Conservation (phyloP, 1,284 basidiomycete genomes). For the Coriolopsis trogii region DNA sequence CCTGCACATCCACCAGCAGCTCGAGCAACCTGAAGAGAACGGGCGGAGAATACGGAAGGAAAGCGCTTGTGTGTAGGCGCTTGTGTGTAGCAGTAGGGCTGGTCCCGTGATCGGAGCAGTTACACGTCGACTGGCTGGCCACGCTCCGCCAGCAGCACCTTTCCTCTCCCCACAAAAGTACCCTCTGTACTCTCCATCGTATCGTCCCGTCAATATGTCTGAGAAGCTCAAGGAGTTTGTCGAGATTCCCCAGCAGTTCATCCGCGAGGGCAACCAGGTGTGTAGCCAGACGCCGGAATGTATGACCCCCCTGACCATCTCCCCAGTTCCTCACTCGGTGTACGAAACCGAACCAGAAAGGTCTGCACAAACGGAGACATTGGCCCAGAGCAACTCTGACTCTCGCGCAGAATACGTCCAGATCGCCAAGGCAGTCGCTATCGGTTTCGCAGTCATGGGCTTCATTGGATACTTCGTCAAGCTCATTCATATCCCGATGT, state of each 20-base stretch:
- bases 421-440: conserved; percentile 91
- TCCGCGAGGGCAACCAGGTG: conserved; percentile 93
- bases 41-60: background rate
- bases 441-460: conserved; percentile 97
- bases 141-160: conserved; percentile 14
- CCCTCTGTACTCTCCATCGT: conserved; percentile 9
- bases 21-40: background rate
- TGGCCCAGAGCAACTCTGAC: background rate
- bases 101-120: conserved; percentile 24
- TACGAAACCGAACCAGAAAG: conserved; percentile 96
- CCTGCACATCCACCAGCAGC: conserved; percentile 18
- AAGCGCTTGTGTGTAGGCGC: conserved; percentile 9
- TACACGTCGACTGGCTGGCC: conserved; percentile 30
- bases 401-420: conserved; percentile 78
- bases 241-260: conserved; percentile 90
- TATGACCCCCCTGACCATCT: background rate
- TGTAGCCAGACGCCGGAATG: conserved; percentile 28
- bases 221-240: conserved; percentile 91
- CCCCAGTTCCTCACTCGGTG: conserved; percentile 92
- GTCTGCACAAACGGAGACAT: conserved; percentile 43
- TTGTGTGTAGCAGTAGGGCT: background rate
- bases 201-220: conserved; percentile 63
- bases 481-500: conserved; percentile 96
- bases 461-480: conserved; percentile 97
- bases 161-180: conserved; percentile 24